Conservation (phyloP, 1,284 basidiomycete species). For the Cerrena zonata region DNA sequence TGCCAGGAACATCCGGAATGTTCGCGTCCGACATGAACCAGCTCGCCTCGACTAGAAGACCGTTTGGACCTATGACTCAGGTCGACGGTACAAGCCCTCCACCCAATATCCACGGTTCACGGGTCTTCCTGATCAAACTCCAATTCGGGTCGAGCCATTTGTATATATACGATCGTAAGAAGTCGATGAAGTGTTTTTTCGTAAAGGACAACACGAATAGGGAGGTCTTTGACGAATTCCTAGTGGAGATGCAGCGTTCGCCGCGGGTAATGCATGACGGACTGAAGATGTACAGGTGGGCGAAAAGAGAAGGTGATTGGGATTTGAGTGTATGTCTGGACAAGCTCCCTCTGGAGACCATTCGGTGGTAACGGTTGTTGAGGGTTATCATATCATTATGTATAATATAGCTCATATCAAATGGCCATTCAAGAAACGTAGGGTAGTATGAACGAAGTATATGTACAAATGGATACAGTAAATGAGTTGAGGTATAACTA, state of each 20-base stretch:
- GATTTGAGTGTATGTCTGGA: background rate
- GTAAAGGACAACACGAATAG: conserved; percentile 7
- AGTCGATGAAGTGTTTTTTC: conserved; percentile 32
- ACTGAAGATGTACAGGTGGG: conserved; percentile 29
- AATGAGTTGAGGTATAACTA: too few relatives aligned
- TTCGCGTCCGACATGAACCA: conserved; percentile 11
- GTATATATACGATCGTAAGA: conserved; percentile 37
- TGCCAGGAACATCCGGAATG: conserved; percentile 15
- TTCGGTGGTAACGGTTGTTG: too few relatives aligned
- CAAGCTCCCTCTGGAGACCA: too few relatives aligned
- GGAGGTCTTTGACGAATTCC: conserved; percentile 15
- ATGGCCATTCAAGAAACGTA: too few relatives aligned
- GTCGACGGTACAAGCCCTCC: conserved; percentile 14
- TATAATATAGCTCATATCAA: too few relatives aligned
- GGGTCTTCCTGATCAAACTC: conserved; percentile 38
- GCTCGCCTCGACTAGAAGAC: conserved; percentile 7
- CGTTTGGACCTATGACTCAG: background rate
- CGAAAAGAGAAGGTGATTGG: background rate
- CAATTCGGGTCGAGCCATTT: conserved; percentile 25
- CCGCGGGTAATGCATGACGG: conserved; percentile 16
- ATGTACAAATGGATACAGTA: too few relatives aligned
- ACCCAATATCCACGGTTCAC: conserved; percentile 31
- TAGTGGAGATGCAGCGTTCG: conserved; percentile 15
- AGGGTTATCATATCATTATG: too few relatives aligned
- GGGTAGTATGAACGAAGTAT: too few relatives aligned